A percentile compares a stretch with the other conserved stretches of the same genome.
Evolutionary conservation across 768 basidiomycete species (phyloP).

Genomic region (Polyporus arcularius): DNA sequence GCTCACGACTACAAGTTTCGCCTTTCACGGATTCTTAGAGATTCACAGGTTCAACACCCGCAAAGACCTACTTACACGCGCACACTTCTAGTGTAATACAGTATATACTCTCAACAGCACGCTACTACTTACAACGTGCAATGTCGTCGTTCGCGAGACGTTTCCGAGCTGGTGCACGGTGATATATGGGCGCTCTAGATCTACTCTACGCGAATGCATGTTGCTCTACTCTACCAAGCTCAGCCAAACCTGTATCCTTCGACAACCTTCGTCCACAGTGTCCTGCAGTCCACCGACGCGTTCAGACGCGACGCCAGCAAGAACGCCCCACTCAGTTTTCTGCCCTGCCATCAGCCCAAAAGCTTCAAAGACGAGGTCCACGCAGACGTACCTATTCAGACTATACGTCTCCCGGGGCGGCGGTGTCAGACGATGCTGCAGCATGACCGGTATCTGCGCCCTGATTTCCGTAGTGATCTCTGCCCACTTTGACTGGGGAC

Average conservation of each 20-base stretch:
- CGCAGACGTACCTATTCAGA: conserved; percentile 68
- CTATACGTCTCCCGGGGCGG: conserved; percentile 95
- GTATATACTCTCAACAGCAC: conserved; percentile 19
- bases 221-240: neutral
- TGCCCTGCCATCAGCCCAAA: conserved; percentile 23
- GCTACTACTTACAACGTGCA: conserved; percentile 1
- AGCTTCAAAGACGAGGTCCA: neutral
- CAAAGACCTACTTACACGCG: neutral
- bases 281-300: conserved; percentile 71
- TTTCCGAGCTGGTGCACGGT: neutral
- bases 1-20: neutral
- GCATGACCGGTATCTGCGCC: conserved; percentile 85
- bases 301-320: conserved; percentile 74
- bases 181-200: neutral
- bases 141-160: neutral
- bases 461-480: conserved; percentile 78
- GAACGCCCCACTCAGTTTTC: conserved; percentile 84
- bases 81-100: conserved; percentile 18
- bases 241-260: conserved; percentile 36
- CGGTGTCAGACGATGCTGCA: conserved; percentile 84
- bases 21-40: neutral
- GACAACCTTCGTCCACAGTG: conserved; percentile 74
- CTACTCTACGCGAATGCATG: neutral
- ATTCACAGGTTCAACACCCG: conserved; percentile 18
- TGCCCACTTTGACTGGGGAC: conserved; percentile 61